Conservation (phyloP, 306 rosid genomes). For the Corylus americana region DNA sequence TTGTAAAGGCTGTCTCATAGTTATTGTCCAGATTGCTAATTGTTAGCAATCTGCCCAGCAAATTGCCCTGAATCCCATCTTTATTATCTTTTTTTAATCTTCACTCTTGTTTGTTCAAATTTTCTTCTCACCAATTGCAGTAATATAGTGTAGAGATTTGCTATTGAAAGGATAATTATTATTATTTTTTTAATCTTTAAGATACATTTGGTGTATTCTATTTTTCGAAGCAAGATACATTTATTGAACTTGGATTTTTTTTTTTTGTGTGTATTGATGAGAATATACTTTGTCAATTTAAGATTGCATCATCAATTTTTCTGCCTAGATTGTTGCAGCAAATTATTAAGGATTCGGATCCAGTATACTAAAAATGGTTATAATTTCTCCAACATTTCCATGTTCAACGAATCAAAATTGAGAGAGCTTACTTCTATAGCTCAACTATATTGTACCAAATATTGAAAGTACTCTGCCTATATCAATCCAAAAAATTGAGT, state of each 20-base stretch:
- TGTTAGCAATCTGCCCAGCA: no score
- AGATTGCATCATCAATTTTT: neutral
- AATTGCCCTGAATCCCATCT: neutral
- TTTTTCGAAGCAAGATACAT: slow-evolving; percentile 12
- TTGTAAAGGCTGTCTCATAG: no score
- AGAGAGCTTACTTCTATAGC: neutral
- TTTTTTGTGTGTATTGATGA: slow-evolving; percentile 7
- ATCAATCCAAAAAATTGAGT: no score
- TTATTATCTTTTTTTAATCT: neutral
- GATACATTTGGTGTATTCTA: neutral
- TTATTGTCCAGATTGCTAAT: no score
- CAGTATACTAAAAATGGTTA: neutral
- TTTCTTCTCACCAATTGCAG: slow-evolving; percentile 25
- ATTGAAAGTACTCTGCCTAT: no score
- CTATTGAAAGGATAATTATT: slow-evolving; percentile 12
- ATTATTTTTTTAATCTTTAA: neutral
- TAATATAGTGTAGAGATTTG: slow-evolving; percentile 35
- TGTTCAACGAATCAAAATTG: neutral
- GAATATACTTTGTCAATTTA: slow-evolving; percentile 14
- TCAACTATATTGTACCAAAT: no score
- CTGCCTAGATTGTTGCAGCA: no score
- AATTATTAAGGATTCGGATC: no score
- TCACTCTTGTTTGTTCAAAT: slow-evolving; percentile 19
- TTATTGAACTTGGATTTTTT: slow-evolving; percentile 14
- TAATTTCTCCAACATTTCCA: neutral